phyloP scores from a whole-genome alignment of 345 rosid species.

The Lepidium aucheri region DNA sequence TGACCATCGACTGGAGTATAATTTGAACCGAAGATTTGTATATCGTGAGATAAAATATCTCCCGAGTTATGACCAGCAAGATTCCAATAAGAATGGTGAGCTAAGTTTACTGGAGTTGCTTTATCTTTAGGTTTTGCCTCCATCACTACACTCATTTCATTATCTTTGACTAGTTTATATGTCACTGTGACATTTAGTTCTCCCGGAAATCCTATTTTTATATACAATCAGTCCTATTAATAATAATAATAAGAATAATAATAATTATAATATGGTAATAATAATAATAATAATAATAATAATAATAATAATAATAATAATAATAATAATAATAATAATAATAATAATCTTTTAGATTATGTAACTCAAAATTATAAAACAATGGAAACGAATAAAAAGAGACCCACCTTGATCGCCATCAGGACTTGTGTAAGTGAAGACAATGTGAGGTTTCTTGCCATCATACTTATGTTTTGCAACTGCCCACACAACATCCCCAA shows the following conservation, averaged over 20 bases:
- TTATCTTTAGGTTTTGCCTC: constrained; percentile 60
- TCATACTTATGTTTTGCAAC: constrained; percentile 37
- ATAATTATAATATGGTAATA: too few species aligned
- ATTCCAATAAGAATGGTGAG: constrained; percentile 85
- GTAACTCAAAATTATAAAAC: too few species aligned
- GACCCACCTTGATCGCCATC: constrained; percentile 73
- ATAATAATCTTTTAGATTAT: too few species aligned
- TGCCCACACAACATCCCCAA: constrained; percentile 70
- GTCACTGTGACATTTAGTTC: constrained; percentile 37
- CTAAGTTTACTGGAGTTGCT: constrained; percentile 79
- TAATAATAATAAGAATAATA: too few species aligned
- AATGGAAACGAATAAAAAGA: neutral
- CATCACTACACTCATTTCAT: constrained; percentile 50
- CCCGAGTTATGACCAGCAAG: constrained; percentile 75
- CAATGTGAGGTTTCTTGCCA: constrained; percentile 42
- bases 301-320: too few species aligned
- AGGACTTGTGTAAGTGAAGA: constrained; percentile 54
- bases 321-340: too few species aligned
- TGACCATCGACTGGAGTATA: constrained; percentile 54
- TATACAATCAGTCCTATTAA: too few species aligned
- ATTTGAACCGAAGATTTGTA: constrained; percentile 56
- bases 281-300: too few species aligned
- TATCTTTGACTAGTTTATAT: constrained; percentile 36
- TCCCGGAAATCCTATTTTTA: constrained; percentile 94
- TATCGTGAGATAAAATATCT: constrained; percentile 53